Evolutionary conservation across 768 basidiomycete genomes (phyloP).

Genomic region (Scleroderma bovista): DNA sequence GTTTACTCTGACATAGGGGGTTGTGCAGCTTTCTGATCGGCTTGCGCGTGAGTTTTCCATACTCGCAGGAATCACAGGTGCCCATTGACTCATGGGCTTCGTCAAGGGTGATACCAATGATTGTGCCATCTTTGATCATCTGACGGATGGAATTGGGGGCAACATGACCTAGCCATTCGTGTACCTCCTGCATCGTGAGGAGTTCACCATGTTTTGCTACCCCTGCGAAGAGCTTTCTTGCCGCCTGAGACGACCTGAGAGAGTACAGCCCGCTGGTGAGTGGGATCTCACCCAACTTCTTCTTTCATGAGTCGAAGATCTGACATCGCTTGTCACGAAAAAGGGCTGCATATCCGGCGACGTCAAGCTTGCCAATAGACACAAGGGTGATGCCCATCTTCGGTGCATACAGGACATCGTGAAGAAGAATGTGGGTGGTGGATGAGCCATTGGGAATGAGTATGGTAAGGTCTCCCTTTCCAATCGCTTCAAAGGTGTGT

Average conservation of each 20-base stretch:
- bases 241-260: background rate
- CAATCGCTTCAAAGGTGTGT: conserved; percentile 1
- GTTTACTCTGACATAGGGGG: background rate
- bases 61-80: conserved; percentile 8
- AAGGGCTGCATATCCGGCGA: conserved; percentile 3
- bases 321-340: conserved; percentile 1
- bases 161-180: conserved; percentile 2
- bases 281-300: background rate
- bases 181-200: conserved; percentile 1
- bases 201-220: background rate
- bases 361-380: conserved; percentile 9
- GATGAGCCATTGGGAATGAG: conserved; percentile 17
- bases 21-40: conserved; percentile 5
- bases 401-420: conserved; percentile 11
- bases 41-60: conserved; percentile 5
- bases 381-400: conserved; percentile 15
- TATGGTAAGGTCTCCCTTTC: conserved; percentile 15
- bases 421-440: background rate
- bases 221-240: background rate
- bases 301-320: conserved; percentile 1
- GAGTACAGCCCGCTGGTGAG: conserved; percentile 1
- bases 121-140: conserved; percentile 5
- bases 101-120: conserved; percentile 3
- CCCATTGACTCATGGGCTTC: conserved; percentile 2
- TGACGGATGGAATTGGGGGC: background rate